Conservation (phyloP, 2,329 filamentous ascomycete genomes). For the Phialophora chinensis region DNA sequence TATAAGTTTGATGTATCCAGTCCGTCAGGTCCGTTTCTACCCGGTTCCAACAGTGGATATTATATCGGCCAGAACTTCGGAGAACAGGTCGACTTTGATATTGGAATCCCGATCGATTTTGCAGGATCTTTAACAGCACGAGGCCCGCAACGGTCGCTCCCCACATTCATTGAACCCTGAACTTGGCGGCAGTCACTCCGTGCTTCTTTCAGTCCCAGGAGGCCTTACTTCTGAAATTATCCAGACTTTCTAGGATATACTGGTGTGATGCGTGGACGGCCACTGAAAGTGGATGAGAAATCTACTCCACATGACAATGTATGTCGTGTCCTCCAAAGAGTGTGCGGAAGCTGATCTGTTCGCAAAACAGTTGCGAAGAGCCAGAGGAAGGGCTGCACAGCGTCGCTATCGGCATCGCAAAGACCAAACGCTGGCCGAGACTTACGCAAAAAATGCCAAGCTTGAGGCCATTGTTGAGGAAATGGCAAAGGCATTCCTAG, state of each 20-base stretch:
- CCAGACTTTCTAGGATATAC: not conserved
- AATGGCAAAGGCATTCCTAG: constrained; percentile 2
- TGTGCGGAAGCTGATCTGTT: not conserved
- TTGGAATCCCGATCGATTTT: too few species aligned
- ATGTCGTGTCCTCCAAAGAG: not conserved
- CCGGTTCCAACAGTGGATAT: too few species aligned
- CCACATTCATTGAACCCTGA: not conserved
- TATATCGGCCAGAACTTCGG: too few species aligned
- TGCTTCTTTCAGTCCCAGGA: not conserved
- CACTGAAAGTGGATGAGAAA: constrained; percentile 12
- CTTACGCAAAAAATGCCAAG: constrained; percentile 1
- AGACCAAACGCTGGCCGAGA: constrained; percentile 11
- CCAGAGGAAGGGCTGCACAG: constrained; percentile 13
- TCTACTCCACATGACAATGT: constrained; percentile 4
- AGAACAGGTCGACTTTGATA: too few species aligned
- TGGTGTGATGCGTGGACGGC: constrained; percentile 7
- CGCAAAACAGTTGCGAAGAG: constrained; percentile 13
- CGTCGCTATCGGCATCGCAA: constrained; percentile 9
- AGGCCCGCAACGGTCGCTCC: too few species aligned
- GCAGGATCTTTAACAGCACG: too few species aligned
- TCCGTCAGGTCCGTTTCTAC: too few species aligned
- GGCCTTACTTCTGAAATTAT: not conserved
- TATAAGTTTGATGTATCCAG: too few species aligned
- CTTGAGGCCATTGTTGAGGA: constrained; percentile 15
- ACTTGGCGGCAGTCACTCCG: not conserved